These are phyloP conservation scores for Pleurozium schreberi DNA, from an alignment of 225 moss, liverwort and hornwort genomes.

Conservation along the genomic window DNA sequence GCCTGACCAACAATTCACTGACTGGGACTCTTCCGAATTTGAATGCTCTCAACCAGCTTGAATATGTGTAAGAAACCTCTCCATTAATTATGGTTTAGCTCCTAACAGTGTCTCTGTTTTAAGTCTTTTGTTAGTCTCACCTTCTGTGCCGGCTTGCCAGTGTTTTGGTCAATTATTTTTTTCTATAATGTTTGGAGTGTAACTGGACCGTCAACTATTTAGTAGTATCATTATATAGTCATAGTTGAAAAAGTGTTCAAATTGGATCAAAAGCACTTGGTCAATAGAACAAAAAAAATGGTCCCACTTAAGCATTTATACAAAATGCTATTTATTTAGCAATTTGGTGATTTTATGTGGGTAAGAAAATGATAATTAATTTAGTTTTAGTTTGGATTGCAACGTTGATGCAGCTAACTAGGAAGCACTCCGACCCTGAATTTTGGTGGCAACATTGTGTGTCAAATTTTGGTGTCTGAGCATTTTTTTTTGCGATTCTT, in stretches of 20 bases:
- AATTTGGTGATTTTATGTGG: neutral
- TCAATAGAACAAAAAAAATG: neutral
- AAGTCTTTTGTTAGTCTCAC: neutral
- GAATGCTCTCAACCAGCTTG: conserved; percentile 15
- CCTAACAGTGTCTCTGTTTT: neutral
- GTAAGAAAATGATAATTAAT: neutral
- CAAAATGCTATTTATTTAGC: neutral
- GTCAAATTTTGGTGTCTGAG: neutral
- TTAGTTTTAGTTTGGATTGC: neutral
- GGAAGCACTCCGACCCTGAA: neutral
- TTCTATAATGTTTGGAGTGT: neutral
- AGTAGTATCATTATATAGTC: neutral
- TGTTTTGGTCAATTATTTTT: neutral
- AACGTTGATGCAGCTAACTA: neutral
- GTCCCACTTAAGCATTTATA: neutral
- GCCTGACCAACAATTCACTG: conserved; percentile 28
- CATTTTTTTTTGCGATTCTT: neutral
- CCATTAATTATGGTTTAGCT: neutral
- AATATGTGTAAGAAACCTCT: conserved; percentile 15
- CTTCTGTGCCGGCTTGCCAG: neutral
- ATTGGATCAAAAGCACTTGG: neutral
- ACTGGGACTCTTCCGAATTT: conserved; percentile 32
- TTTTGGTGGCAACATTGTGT: neutral
- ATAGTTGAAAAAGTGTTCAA: neutral
- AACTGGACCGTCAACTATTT: neutral